Evolutionary conservation across 2,329 filamentous ascomycete genomes (phyloP).

Genomic region (Fusarium devonianum): DNA sequence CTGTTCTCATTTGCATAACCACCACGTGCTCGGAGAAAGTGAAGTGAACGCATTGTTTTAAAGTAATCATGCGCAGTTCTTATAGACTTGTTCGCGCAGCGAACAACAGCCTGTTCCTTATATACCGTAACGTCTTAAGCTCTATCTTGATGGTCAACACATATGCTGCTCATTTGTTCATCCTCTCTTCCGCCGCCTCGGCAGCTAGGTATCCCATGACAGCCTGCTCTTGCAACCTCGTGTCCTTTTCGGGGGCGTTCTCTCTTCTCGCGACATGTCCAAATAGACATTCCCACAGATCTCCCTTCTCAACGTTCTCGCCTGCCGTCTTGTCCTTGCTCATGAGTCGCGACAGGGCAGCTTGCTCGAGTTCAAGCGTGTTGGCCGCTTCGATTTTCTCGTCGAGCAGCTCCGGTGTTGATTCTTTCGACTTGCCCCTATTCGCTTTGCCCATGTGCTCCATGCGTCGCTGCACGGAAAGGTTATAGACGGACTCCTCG

Average conservation of each 20-base stretch:
- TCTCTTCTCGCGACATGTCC: slow-evolving; percentile 57
- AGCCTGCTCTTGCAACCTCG: slow-evolving; percentile 43
- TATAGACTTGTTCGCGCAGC: background rate
- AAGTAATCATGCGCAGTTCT: background rate
- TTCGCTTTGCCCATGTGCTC: slow-evolving; percentile 69
- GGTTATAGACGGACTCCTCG: slow-evolving; percentile 88
- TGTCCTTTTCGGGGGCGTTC: slow-evolving; percentile 37
- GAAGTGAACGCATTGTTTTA: too few species aligned
- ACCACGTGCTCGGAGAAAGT: too few species aligned
- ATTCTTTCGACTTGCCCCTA: slow-evolving; percentile 51
- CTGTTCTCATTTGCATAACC: too few species aligned
- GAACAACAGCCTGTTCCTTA: background rate
- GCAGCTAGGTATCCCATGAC: slow-evolving; percentile 54
- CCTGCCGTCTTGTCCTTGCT: slow-evolving; percentile 74
- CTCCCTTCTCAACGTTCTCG: slow-evolving; percentile 78
- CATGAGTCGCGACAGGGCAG: slow-evolving; percentile 73
- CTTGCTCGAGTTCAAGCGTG: slow-evolving; percentile 80
- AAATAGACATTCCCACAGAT: slow-evolving; percentile 91
- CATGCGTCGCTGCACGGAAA: slow-evolving; percentile 80
- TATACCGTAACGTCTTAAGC: too few species aligned
- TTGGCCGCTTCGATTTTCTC: slow-evolving; percentile 81
- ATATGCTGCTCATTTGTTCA: slow-evolving; percentile 5
- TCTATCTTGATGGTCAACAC: background rate
- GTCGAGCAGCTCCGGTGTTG: slow-evolving; percentile 60
- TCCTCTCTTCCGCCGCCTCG: slow-evolving; percentile 53